A percentile compares a stretch with the other conserved stretches of the same genome.
These are phyloP conservation scores for Pythium brassicae DNA, from an alignment of 352 stramenopile genomes.

Conservation along the genomic window DNA sequence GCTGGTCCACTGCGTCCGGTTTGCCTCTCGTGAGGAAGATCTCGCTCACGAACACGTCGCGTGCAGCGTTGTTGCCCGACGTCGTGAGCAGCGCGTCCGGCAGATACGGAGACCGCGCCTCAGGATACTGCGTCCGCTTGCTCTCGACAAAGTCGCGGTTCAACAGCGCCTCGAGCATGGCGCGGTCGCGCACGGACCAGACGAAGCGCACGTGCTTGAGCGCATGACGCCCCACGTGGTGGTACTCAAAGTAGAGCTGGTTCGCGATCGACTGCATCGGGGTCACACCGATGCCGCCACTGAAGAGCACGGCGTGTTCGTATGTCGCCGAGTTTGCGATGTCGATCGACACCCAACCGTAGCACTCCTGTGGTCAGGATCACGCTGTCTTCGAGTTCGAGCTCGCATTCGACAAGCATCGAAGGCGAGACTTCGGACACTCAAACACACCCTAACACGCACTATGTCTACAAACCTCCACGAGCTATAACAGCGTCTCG, in stretches of 20 bases:
- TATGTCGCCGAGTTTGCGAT: constrained; percentile 31
- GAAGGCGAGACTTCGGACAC: too few relatives aligned
- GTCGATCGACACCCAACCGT: constrained; percentile 39
- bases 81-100: background rate
- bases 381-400: too few relatives aligned
- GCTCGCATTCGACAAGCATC: too few relatives aligned
- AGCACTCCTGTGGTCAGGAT: constrained; percentile 4
- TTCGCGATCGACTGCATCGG: constrained; percentile 14
- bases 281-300: constrained; percentile 17
- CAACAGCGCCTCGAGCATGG: constrained; percentile 19
- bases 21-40: constrained; percentile 6
- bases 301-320: constrained; percentile 44
- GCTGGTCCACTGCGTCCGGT: background rate
- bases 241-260: constrained; percentile 5
- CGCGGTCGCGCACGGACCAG: constrained; percentile 34
- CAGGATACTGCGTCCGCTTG: background rate
- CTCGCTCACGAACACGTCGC: constrained; percentile 22
- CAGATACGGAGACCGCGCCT: constrained; percentile 1
- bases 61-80: background rate
- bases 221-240: constrained; percentile 6
- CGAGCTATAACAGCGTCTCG: too few relatives aligned
- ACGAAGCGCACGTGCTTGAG: constrained; percentile 39
- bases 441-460: too few relatives aligned
- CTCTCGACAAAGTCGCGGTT: background rate
- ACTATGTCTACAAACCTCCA: too few relatives aligned